A percentile compares a stretch with the other conserved stretches of the same genome.
phyloP scores from a whole-genome alignment of 768 basidiomycete species.

The Brasilioporus rufonigricans region DNA sequence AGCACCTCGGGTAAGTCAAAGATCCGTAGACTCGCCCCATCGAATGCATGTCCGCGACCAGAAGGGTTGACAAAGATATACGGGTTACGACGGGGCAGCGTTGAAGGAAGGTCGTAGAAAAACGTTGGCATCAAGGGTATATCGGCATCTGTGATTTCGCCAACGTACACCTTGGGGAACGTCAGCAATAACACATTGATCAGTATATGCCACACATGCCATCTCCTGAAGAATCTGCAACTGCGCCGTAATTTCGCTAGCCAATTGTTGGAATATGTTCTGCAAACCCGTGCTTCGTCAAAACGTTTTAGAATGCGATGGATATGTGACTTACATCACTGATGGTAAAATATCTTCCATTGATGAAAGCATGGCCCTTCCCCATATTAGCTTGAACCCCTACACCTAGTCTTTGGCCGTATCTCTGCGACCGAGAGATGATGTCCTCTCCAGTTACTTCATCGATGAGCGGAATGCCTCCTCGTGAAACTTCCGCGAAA shows the following conservation, averaged over 20 bases:
- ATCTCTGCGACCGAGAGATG: constrained; percentile 48
- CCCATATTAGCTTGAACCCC: constrained; percentile 33
- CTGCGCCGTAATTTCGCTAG: constrained; percentile 51
- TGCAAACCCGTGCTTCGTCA: constrained; percentile 1
- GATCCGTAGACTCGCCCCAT: constrained; percentile 12
- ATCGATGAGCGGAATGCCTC: constrained; percentile 22
- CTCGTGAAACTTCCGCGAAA: constrained; percentile 41
- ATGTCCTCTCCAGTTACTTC: constrained; percentile 30
- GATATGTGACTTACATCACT: constrained; percentile 53
- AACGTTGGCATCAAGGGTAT: constrained; percentile 58
- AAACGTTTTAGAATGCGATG: neutral
- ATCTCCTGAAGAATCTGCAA: constrained; percentile 70
- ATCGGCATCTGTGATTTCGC: constrained; percentile 53
- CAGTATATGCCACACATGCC: constrained; percentile 37
- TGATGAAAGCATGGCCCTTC: constrained; percentile 77
- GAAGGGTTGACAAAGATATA: constrained; percentile 62
- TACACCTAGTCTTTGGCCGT: constrained; percentile 58
- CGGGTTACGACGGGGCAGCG: constrained; percentile 66
- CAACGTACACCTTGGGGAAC: constrained; percentile 50
- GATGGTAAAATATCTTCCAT: constrained; percentile 76
- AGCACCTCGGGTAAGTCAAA: constrained; percentile 32
- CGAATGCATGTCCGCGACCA: constrained; percentile 9
- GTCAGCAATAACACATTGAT: neutral
- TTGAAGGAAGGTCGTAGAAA: constrained; percentile 88
- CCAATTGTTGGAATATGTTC: constrained; percentile 28